phyloP scores from a whole-genome alignment of 1,139 yeast species.

The Kluyveromyces marxianus region DNA sequence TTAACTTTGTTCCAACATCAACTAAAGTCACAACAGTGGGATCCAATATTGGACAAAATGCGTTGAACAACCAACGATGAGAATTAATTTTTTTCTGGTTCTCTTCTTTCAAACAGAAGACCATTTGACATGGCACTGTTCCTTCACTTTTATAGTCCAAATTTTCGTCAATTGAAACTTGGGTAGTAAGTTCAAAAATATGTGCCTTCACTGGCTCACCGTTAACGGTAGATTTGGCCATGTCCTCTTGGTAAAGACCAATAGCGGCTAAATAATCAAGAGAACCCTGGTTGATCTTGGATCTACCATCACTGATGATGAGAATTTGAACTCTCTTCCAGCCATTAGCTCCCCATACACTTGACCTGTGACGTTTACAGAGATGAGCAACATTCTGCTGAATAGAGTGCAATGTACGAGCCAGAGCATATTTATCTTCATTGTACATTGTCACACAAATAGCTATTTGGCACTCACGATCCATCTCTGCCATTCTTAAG shows the following conservation, averaged over 20 bases:
- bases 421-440: conserved; percentile 80
- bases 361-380: conserved; percentile 68
- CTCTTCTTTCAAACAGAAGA: conserved; percentile 82
- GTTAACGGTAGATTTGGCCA: conserved; percentile 89
- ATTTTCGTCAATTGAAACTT: conserved; percentile 76
- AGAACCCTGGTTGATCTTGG: conserved; percentile 74
- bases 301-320: conserved; percentile 89
- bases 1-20: conserved; percentile 92
- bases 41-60: conserved; percentile 80
- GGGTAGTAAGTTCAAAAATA: conserved; percentile 88
- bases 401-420: conserved; percentile 89
- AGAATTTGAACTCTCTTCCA: conserved; percentile 94
- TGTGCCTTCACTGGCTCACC: conserved; percentile 88
- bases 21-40: conserved; percentile 80
- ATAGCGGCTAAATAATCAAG: conserved; percentile 82
- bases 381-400: conserved; percentile 87
- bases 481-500: conserved; percentile 72
- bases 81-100: conserved; percentile 89
- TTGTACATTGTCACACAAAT: conserved; percentile 94
- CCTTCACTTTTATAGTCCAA: conserved; percentile 77
- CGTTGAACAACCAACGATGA: conserved; percentile 92
- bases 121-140: conserved; percentile 84
- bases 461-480: conserved; percentile 83
- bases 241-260: conserved; percentile 94
- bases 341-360: conserved; percentile 90